Evolutionary conservation across 345 rosid species (phyloP).

Genomic region (Lepidium sativum): DNA sequence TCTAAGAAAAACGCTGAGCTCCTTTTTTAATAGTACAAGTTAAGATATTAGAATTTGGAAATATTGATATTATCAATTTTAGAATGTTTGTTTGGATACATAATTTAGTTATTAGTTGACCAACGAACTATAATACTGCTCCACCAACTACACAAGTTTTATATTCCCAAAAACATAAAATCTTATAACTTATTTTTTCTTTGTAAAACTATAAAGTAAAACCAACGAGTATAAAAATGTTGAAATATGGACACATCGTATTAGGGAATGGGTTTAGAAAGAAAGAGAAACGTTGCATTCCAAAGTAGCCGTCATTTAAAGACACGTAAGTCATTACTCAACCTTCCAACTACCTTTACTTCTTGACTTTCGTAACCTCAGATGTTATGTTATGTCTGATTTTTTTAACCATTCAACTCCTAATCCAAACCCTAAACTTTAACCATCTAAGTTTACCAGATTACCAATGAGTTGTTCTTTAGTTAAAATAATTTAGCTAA

Average conservation of each 20-base stretch:
- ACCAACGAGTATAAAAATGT: background rate
- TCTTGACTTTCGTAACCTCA: background rate
- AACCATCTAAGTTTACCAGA: too few relatives aligned
- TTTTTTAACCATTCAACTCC: too few relatives aligned
- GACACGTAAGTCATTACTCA: constrained; percentile 10
- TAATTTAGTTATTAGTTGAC: background rate
- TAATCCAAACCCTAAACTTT: too few relatives aligned
- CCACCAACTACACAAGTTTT: background rate
- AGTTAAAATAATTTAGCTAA: too few relatives aligned
- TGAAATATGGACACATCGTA: background rate
- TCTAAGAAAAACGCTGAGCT: background rate
- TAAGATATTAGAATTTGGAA: background rate
- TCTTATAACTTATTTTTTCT: background rate
- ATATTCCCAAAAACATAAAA: background rate
- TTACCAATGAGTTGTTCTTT: too few relatives aligned
- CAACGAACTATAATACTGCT: background rate
- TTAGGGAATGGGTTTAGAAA: background rate
- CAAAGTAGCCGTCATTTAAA: constrained; percentile 20
- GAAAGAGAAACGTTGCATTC: constrained; percentile 12
- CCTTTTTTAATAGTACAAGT: background rate
- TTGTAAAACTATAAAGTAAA: background rate
- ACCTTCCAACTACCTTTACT: constrained; percentile 10
- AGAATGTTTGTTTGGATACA: background rate
- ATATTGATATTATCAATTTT: background rate
- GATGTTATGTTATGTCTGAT: background rate